Conservation (phyloP, 139 green algal species). For the Chlamydomonas applanata region DNA sequence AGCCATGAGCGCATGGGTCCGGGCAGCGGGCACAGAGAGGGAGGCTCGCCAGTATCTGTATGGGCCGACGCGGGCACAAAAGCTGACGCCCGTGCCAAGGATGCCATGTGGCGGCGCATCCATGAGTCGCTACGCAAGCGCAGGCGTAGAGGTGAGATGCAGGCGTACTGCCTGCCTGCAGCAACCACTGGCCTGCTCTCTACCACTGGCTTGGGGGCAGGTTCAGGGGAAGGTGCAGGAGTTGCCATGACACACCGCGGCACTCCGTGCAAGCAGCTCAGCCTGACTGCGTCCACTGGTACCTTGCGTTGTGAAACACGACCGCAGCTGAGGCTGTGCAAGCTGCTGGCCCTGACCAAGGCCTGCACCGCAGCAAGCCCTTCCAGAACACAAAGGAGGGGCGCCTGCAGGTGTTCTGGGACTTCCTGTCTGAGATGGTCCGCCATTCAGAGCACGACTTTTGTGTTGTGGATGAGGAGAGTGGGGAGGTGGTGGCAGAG, state of each 20-base stretch:
- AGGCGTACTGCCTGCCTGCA: too few species aligned
- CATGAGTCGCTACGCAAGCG: neutral
- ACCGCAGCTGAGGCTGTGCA: neutral
- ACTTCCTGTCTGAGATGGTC: slow-evolving; percentile 10
- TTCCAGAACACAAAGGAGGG: neutral
- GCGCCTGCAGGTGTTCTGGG: slow-evolving; percentile 3
- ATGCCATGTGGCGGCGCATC: slow-evolving; percentile 3
- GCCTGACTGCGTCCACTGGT: too few species aligned
- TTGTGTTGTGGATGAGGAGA: slow-evolving; percentile 3
- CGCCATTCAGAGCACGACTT: neutral
- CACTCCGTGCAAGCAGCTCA: too few species aligned
- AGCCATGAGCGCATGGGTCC: slow-evolving; percentile 4
- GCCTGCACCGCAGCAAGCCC: neutral
- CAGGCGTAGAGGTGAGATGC: slow-evolving; percentile 3
- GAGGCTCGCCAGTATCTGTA: neutral
- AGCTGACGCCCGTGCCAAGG: neutral
- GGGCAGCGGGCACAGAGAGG: neutral
- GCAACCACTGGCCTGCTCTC: too few species aligned
- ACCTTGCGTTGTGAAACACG: too few species aligned
- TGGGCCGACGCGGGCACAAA: neutral
- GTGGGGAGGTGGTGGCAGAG: neutral
- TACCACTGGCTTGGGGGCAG: too few species aligned
- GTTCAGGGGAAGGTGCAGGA: too few species aligned
- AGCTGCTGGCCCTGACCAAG: neutral
- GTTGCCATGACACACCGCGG: too few species aligned